Evolutionary conservation across 176 grass and related monocot species (phyloP), one percentile per base, ranked within the genome.

Genomic region (Hsuehochloa calcarea): DNA sequence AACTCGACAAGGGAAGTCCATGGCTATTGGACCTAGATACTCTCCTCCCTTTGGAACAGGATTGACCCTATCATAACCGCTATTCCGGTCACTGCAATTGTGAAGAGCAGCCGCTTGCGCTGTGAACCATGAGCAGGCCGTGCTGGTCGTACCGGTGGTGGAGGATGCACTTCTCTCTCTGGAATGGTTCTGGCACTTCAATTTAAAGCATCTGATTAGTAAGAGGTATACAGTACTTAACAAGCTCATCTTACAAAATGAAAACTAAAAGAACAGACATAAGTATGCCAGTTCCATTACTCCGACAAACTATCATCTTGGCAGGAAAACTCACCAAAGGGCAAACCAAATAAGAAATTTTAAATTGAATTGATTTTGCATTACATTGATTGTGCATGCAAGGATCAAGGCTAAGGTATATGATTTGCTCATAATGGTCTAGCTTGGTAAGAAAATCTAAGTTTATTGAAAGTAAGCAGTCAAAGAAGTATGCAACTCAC

Each of bases 51-150:
- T 62, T 93, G 95, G 68, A 97, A 91, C 55, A 97, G 72, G 84
- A 95, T 84, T 23, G 93, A 97, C 22, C 95, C 95, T 0, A 97
- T 74, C 60, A 93, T 80, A 71, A 97, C 89, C 1, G 93, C 95
- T 45, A 91, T 84, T 40, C 95, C 95, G 47, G 93, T 93, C 76
- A 93, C 82, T 16, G 91, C 92, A 81, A 97, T 88, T 41, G 95
- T 95, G 59, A 95, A 80, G 17, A 97, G 85, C 14, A 95, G 69
- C 44, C 81, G 87, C 89, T 84, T 95, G 75, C 90, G 87, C 37
- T 70, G 73, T 86, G 95, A 75, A 65, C 65, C 92, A 60, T 73
- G 77, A 75, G 84, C 67, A 58, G 74, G 84, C 5, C 74, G 84
- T 26, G 70, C 63, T 65, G 85, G 90, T 58, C 86, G 82, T 49